Percentiles rank a stretch among this genome's conserved stretches.
Conservation (phyloP, 805 yeast species). For the Candida maesae region DNA sequence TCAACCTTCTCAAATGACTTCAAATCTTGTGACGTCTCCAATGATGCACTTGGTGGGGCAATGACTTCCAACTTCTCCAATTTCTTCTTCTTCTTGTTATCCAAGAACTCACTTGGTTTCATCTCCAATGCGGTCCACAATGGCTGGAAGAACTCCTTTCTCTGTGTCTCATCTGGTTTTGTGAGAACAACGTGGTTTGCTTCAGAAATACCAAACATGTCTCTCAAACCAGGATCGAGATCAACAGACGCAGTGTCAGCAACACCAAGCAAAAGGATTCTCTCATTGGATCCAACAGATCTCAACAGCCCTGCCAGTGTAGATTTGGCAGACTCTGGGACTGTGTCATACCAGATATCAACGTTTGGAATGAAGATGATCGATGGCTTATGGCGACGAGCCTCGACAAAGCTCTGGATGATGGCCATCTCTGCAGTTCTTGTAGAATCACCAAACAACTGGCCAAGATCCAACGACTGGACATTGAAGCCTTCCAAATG, state of each 20-base stretch:
- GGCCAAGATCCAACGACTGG: constrained; percentile 79
- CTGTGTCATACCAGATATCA: constrained; percentile 68
- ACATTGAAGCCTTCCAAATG: constrained; percentile 85
- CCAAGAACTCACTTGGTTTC: constrained; percentile 71
- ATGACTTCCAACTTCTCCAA: constrained; percentile 35
- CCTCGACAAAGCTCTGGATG: constrained; percentile 82
- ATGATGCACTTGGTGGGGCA: constrained; percentile 33
- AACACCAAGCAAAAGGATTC: constrained; percentile 69
- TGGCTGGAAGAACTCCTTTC: constrained; percentile 52
- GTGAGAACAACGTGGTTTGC: constrained; percentile 44
- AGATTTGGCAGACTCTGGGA: constrained; percentile 65
- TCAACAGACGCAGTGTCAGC: constrained; percentile 46
- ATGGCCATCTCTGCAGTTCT: constrained; percentile 79
- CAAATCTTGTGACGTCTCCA: constrained; percentile 32
- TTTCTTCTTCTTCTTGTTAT: constrained; percentile 40
- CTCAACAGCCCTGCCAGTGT: constrained; percentile 69
- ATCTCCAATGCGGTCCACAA: constrained; percentile 53
- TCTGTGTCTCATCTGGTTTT: constrained; percentile 43
- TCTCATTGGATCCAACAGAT: constrained; percentile 66
- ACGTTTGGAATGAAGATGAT: constrained; percentile 79
- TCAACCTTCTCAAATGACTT: constrained; percentile 56
- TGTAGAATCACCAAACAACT: constrained; percentile 72
- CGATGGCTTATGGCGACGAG: constrained; percentile 85
- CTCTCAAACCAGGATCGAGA: constrained; percentile 43
- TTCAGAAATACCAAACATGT: constrained; percentile 54